Evolutionary conservation across 2,329 filamentous ascomycete species (phyloP).

Genomic region (Neurospora sp.): DNA sequence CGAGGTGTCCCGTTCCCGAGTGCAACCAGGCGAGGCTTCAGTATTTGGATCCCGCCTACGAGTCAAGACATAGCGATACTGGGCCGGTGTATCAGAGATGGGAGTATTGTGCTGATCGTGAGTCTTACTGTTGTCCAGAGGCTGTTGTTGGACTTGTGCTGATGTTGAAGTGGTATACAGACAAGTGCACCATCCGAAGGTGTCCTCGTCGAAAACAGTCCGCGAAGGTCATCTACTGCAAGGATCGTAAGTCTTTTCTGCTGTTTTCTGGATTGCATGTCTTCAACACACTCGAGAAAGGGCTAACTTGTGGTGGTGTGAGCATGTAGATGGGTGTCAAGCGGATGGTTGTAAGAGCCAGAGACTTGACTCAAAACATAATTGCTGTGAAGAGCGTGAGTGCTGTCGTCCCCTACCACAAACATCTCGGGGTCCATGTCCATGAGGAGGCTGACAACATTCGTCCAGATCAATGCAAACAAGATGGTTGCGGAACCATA

Average conservation of each 20-base stretch:
- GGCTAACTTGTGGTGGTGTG: neutral
- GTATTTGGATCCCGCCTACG: conserved; percentile 14
- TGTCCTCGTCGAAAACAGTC: conserved; percentile 10
- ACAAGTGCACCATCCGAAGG: conserved; percentile 14
- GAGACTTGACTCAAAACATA: conserved; percentile 9
- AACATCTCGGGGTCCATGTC: too few relatives aligned
- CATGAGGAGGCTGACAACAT: neutral
- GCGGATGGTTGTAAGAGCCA: conserved; percentile 12
- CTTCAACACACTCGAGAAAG: neutral
- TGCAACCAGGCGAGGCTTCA: conserved; percentile 15
- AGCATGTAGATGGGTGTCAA: conserved; percentile 11
- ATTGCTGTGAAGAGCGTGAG: conserved; percentile 15
- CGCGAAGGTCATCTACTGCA: conserved; percentile 8
- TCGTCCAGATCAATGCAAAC: conserved; percentile 12
- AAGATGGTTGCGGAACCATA: conserved; percentile 11
- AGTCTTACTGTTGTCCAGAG: neutral
- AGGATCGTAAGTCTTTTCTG: neutral
- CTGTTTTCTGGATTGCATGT: too few relatives aligned
- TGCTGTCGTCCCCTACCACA: neutral
- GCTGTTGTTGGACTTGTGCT: neutral
- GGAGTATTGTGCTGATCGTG: conserved; percentile 16
- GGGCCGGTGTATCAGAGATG: conserved; percentile 12
- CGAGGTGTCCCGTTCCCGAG: conserved; percentile 13
- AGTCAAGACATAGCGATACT: conserved; percentile 4
- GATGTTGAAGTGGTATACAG: conserved; percentile 3